These are phyloP conservation scores for Clarireedia hainanense DNA, from an alignment of 2,329 filamentous ascomycete genomes.

Conservation along the genomic window DNA sequence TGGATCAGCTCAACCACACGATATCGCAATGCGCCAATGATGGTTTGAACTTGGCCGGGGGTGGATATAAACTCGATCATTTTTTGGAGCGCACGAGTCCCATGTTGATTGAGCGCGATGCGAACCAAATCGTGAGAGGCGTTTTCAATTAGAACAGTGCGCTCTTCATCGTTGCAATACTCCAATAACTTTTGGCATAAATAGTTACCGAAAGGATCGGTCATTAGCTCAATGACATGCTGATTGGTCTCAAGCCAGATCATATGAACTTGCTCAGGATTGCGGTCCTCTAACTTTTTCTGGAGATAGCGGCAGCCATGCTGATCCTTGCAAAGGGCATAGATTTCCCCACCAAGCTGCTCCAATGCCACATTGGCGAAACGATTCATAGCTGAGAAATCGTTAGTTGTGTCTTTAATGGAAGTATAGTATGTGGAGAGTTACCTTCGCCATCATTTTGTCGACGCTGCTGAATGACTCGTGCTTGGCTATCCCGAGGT, in stretches of 20 bases:
- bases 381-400: constrained; percentile 55
- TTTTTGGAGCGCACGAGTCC: constrained; percentile 92
- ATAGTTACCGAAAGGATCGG: constrained; percentile 98
- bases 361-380: constrained; percentile 80
- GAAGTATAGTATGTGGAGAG: constrained; percentile 13
- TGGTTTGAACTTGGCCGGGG: constrained; percentile 73
- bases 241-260: constrained; percentile 92
- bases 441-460: constrained; percentile 65
- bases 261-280: constrained; percentile 74
- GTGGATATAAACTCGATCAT: constrained; percentile 98
- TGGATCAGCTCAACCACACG: constrained; percentile 93
- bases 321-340: constrained; percentile 91
- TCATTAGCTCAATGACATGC: constrained; percentile 97
- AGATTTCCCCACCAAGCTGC: constrained; percentile 73
- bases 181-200: constrained; percentile 97
- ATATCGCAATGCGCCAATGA: constrained; percentile 74
- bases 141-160: constrained; percentile 85
- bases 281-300: constrained; percentile 90
- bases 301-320: constrained; percentile 95
- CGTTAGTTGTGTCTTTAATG: constrained; percentile 13
- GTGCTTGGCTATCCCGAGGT: constrained; percentile 66
- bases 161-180: constrained; percentile 90
- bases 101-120: constrained; percentile 95
- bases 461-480: constrained; percentile 68
- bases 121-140: constrained; percentile 80